Base-by-base conservation (phyloP, 306 rosid species). In the Senna tora region DNA sequence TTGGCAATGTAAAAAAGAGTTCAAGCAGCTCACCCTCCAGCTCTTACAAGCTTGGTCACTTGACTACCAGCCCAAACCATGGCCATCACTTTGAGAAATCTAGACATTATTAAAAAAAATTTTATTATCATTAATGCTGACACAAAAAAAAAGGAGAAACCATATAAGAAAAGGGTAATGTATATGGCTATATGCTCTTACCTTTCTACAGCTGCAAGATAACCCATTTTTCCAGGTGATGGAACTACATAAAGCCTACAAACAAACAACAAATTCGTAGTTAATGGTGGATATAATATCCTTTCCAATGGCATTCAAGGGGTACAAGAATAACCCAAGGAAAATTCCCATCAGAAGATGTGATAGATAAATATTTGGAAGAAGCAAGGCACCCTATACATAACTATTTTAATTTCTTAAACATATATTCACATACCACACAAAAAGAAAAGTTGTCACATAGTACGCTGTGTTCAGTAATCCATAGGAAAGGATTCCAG, bases 51-150 rank as follows among this genome's bases (percentile, higher is more conserved):
- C 80, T 93, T 90, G 1, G 97, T 93, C 56, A 93, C 87, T 85
- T 87, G 97, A 90, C 98, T 93, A 57, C 98, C 97, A 12, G 97
- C 97, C 97, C 97, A 93, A 51, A 90, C 94, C 90, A 88, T 89
- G 54, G 96, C 97, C 98, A 93, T 84, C 76, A 89, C 60, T 80
- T 93, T 93, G 72, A 93, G 88, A 84, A 93, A 93, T 77, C 96
- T 88, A 80, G 49, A 82, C 77, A 72, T 70, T 25, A 65, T 17
- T 49, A n/a, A 67, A 30, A 80, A 77, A 12, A 25, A 25, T 1
- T 1, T 63, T 58, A 16, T 73, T 65, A 53, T 39, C 13, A 17
- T 13, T 38, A 69, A 67, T 32, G 53, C 67, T 38, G 49, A 69
- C 21, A 65, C 57, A 42, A 5, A 13, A 15, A 15, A 67, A 76